Percentiles rank a stretch among this genome's conserved stretches.
phyloP scores from a whole-genome alignment of 1,139 yeast species.

The Candida pseudoviswanathii region DNA sequence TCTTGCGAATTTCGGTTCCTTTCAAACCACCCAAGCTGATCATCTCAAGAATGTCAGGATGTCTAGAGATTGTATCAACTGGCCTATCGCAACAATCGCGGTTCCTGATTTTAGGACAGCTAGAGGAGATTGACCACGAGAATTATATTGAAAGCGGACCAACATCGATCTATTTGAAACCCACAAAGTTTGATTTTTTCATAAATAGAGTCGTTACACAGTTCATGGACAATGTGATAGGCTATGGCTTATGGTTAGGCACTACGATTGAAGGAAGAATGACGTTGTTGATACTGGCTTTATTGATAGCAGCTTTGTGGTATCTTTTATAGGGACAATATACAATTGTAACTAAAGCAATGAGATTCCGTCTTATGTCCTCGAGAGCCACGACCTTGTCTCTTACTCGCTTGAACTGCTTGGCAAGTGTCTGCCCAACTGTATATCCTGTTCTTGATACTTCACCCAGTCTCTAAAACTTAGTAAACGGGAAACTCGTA shows the following conservation, averaged over 20 bases:
- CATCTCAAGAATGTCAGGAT: constrained; percentile 39
- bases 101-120: constrained; percentile 6
- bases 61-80: constrained; percentile 33
- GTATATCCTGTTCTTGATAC: no score
- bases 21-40: constrained; percentile 43
- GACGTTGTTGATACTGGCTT: constrained; percentile 14
- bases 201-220: constrained; percentile 32
- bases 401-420: no score
- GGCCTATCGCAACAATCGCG: constrained; percentile 18
- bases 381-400: no score
- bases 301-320: constrained; percentile 12
- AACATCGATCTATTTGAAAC: constrained; percentile 45
- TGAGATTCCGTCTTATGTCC: no score
- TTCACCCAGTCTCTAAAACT: no score
- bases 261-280: constrained; percentile 45
- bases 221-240: constrained; percentile 37
- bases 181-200: constrained; percentile 40
- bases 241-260: constrained; percentile 40
- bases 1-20: constrained; percentile 47
- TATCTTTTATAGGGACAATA: constrained; percentile 3
- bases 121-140: constrained; percentile 6
- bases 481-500: no score
- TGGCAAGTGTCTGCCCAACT: no score
- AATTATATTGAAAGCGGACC: constrained; percentile 37
- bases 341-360: background rate